Percentiles rank a stretch among this genome's conserved stretches.
phyloP scores from a whole-genome alignment of 2,329 filamentous ascomycete species.

The Calonectria hongkongensis region DNA sequence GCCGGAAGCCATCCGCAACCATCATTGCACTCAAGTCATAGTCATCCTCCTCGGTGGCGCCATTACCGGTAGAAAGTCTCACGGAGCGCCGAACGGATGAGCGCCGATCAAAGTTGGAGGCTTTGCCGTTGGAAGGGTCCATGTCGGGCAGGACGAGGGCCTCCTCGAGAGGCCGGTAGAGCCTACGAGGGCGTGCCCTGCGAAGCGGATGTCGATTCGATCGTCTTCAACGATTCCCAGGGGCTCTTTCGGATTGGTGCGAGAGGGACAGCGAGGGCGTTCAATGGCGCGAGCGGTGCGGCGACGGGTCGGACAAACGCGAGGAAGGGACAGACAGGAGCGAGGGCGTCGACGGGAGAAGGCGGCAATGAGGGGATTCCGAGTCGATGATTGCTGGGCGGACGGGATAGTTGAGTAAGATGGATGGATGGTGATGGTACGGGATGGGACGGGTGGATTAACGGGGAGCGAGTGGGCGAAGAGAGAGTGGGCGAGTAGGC shows the following conservation, averaged over 20 bases:
- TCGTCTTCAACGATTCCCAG: constrained; percentile 43
- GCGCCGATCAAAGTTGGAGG: constrained; percentile 64
- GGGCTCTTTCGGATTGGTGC: constrained; percentile 42
- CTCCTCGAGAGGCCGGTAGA: constrained; percentile 51
- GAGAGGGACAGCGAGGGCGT: constrained; percentile 37
- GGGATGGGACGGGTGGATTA: constrained; percentile 29
- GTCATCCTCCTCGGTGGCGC: constrained; percentile 63
- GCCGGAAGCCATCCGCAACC: constrained; percentile 73
- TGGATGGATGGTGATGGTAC: constrained; percentile 28
- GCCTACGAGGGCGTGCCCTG: constrained; percentile 53
- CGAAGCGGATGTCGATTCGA: constrained; percentile 31
- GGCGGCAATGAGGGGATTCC: constrained; percentile 30
- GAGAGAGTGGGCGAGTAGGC: constrained; percentile 7
- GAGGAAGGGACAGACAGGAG: constrained; percentile 16
- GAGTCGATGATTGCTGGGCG: constrained; percentile 27
- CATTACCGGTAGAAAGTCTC: constrained; percentile 58
- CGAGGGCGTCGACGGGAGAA: constrained; percentile 27
- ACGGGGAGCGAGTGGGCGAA: constrained; percentile 26
- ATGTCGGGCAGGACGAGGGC: constrained; percentile 58
- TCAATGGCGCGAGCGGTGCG: constrained; percentile 27
- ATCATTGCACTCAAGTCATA: constrained; percentile 70
- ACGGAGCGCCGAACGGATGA: constrained; percentile 65
- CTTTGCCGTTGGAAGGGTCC: constrained; percentile 63
- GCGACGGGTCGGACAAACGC: background rate
- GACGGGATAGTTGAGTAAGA: no score